Conservation (phyloP, 768 basidiomycete genomes). For the Boletus tomentosulus region DNA sequence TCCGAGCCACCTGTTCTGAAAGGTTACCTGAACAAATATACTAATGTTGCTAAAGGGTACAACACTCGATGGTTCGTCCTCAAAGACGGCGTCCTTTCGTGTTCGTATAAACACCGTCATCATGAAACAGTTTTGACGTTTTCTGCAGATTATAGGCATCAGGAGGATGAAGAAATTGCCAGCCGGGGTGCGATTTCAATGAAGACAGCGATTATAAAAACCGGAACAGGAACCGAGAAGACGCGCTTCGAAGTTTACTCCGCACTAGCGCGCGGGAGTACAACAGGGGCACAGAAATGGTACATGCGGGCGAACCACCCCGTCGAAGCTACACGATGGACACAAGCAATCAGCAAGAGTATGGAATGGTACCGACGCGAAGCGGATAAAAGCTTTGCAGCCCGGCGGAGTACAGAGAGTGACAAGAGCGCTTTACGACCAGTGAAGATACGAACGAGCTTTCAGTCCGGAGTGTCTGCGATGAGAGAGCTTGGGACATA, state of each 20-base stretch:
- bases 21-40: constrained; percentile 88
- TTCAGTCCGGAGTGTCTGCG: constrained; percentile 26
- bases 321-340: constrained; percentile 87
- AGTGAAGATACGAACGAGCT: constrained; percentile 27
- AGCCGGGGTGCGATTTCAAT: constrained; percentile 87
- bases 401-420: constrained; percentile 45
- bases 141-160: constrained; percentile 67
- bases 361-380: constrained; percentile 67
- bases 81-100: constrained; percentile 79
- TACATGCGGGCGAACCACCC: constrained; percentile 83
- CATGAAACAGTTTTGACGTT: constrained; percentile 1
- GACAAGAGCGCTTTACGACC: constrained; percentile 38
- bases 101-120: constrained; percentile 40
- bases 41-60: constrained; percentile 89
- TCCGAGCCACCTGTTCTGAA: constrained; percentile 59
- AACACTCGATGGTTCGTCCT: constrained; percentile 91
- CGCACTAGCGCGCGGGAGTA: constrained; percentile 44
- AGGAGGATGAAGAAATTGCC: constrained; percentile 84
- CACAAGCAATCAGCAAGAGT: constrained; percentile 64
- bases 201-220: constrained; percentile 67
- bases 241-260: constrained; percentile 82
- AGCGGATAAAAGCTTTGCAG: constrained; percentile 22
- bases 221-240: constrained; percentile 48
- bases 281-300: constrained; percentile 62
- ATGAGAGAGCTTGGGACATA: constrained; percentile 23